Percentiles rank a stretch among this genome's conserved stretches.
These are phyloP conservation scores for Aspergillus udagawae DNA, from an alignment of 2,329 filamentous ascomycete species.

Conservation along the genomic window DNA sequence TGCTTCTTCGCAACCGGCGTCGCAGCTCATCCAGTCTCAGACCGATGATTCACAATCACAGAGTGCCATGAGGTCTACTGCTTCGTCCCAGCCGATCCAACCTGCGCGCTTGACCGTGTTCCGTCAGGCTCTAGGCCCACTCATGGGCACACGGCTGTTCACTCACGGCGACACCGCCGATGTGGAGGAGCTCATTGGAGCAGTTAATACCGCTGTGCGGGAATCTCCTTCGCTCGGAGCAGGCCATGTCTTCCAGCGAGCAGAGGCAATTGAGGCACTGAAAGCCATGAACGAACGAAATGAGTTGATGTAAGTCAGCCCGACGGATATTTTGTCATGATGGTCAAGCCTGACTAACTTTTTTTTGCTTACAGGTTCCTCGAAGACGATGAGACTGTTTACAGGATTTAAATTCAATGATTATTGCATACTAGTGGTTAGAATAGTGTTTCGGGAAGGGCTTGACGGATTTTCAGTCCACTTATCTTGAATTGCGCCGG, in stretches of 20 bases:
- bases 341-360: slow-evolving; percentile 10
- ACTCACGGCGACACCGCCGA: slow-evolving; percentile 72
- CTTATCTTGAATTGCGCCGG: background rate
- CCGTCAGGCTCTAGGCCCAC: slow-evolving; percentile 73
- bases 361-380: slow-evolving; percentile 34
- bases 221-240: slow-evolving; percentile 43
- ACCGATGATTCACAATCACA: slow-evolving; percentile 47
- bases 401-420: slow-evolving; percentile 56
- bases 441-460: background rate
- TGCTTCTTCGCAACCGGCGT: slow-evolving; percentile 74
- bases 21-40: slow-evolving; percentile 60
- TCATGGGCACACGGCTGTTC: slow-evolving; percentile 81
- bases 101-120: slow-evolving; percentile 67
- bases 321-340: background rate
- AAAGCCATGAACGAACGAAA: slow-evolving; percentile 77
- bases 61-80: slow-evolving; percentile 37
- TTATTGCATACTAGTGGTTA: slow-evolving; percentile 1
- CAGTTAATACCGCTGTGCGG: slow-evolving; percentile 71
- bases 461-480: slow-evolving; percentile 1
- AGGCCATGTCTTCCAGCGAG: slow-evolving; percentile 58
- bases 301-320: slow-evolving; percentile 77
- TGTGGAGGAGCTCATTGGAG: slow-evolving; percentile 68
- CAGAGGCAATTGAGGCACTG: slow-evolving; percentile 73
- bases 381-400: slow-evolving; percentile 59
- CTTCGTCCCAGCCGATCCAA: slow-evolving; percentile 39